phyloP scores from a whole-genome alignment of 1,139 yeast genomes.

The Starmera stellimalicola region DNA sequence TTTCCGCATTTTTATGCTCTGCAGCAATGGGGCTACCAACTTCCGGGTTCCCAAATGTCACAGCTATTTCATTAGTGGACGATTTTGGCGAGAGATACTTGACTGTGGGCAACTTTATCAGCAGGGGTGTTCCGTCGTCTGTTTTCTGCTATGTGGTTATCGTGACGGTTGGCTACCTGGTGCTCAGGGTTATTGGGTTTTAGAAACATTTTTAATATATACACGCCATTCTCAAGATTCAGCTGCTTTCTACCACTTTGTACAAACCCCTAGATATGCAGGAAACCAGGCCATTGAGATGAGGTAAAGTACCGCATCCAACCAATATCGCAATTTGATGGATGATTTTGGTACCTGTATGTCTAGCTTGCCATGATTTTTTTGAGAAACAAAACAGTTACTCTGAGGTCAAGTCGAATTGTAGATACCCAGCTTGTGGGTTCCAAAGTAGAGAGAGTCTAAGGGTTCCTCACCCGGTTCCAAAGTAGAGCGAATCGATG shows the following conservation, averaged over 20 bases:
- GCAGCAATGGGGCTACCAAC: conserved; percentile 96
- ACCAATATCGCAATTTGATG: conserved; percentile 65
- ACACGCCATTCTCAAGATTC: no score
- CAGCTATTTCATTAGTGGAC: conserved; percentile 88
- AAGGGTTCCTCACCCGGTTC: conserved; percentile 30
- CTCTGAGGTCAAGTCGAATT: no score
- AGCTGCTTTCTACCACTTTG: no score
- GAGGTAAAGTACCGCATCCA: conserved; percentile 75
- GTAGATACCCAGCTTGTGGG: no score
- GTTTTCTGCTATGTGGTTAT: conserved; percentile 59
- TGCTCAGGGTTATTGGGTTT: conserved; percentile 51
- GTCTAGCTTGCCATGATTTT: conserved; percentile 79
- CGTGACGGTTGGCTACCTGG: conserved; percentile 69
- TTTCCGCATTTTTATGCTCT: conserved; percentile 76
- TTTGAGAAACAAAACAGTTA: conserved; percentile 71
- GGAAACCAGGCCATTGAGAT: conserved; percentile 52
- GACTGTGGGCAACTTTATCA: conserved; percentile 73
- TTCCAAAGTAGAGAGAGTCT: no score
- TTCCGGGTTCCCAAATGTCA: conserved; percentile 93
- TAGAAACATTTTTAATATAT: no score
- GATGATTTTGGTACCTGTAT: conserved; percentile 72
- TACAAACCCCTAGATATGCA: conserved; percentile 53
- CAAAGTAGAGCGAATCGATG: conserved; percentile 73
- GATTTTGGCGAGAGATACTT: conserved; percentile 82
- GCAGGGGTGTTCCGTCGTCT: conserved; percentile 84